Base-by-base conservation (phyloP, 768 basidiomycete genomes). In the Mycena metata region DNA sequence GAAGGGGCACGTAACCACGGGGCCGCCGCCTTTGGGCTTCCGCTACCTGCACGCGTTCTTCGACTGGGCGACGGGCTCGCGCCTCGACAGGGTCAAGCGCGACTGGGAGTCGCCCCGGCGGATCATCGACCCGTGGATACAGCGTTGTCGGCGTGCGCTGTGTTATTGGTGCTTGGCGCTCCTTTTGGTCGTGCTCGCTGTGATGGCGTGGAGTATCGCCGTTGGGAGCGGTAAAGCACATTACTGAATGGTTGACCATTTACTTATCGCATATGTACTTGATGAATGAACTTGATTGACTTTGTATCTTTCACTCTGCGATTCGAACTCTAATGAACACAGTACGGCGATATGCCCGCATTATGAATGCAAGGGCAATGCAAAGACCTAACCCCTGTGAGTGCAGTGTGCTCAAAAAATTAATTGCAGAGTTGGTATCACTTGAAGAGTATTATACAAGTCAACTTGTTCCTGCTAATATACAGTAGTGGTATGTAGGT, bases 101-200 rank as follows among this genome's bases (percentile, higher is more conserved):
- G 50, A 42, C 9, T 46, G 45, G 23, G 70, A 72, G 60, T 64
- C 67, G 19, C 67, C 67, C 15, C 43, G 70, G 36, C 51, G 66
- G 50, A 72, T 72, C 6, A 72, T 72, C 30, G 70, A 72, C 36
- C 70, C 70, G 42, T 72, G 70, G 70, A 72, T 72, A 17, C 52
- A 62, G 56, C 50, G 70, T 9, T 72, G 70, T 57, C 62, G 70
- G 5, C 51, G 70, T 13, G 70, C 70, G 30, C 55, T 72, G 41
- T 72, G 70, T 41, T 72, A 72, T 39, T 72, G 59, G 55, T 55
- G 24, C 24, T 35, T 66, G 26, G 24, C 36, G 23, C 3, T 61
- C 33, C 33, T 67, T 11, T 30, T 72, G 33, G 19, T 63, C 42
- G 36, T 65, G 3, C 55, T 72, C 2, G 70, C 30, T 5, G 66